Evolutionary conservation across 73 alveolate genomes (phyloP).

Genomic region (Symbiodinium natans): DNA sequence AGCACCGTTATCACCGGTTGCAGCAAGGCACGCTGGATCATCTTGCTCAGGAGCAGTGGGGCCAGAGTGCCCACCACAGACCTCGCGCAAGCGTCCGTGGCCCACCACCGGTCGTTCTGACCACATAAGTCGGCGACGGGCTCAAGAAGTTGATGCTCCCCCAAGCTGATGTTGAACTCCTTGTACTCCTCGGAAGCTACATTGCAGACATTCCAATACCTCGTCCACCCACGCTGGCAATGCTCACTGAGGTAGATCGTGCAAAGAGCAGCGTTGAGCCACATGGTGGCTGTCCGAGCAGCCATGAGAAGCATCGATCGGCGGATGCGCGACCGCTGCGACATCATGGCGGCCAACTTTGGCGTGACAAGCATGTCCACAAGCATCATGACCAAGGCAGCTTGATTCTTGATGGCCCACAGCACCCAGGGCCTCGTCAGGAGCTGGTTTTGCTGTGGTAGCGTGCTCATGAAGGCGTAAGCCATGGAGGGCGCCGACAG

Average conservation of each 20-base stretch:
- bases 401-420: background rate
- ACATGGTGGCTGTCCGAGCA: slow-evolving; percentile 42
- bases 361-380: slow-evolving; percentile 47
- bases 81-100: slow-evolving; percentile 13
- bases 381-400: slow-evolving; percentile 9
- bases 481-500: slow-evolving; percentile 15
- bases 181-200: background rate
- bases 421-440: background rate
- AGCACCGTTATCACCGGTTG: slow-evolving; percentile 13
- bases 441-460: no score
- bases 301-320: slow-evolving; percentile 54
- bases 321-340: background rate
- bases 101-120: no score
- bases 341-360: background rate
- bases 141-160: background rate
- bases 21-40: slow-evolving; percentile 25
- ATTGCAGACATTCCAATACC: slow-evolving; percentile 23
- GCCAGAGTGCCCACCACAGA: slow-evolving; percentile 23
- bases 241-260: background rate
- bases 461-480: slow-evolving; percentile 7
- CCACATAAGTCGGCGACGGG: slow-evolving; percentile 2
- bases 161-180: slow-evolving; percentile 27
- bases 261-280: slow-evolving; percentile 8
- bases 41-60: slow-evolving; percentile 19
- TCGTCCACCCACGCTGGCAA: slow-evolving; percentile 35